Evolutionary conservation across 257 asterid genomes (phyloP).

Genomic region (Solanum acaule): DNA sequence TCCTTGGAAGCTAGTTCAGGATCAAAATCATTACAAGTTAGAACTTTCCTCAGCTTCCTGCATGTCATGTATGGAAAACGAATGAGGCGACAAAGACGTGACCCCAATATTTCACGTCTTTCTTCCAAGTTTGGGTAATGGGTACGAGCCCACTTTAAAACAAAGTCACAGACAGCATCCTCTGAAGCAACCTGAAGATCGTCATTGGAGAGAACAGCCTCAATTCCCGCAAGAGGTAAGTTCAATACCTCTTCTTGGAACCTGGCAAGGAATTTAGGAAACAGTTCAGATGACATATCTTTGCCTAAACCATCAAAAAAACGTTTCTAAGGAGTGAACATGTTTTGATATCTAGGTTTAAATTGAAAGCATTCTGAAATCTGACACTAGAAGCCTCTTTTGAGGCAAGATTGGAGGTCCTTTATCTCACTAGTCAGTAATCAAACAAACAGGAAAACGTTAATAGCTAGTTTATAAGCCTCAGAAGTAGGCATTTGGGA

Average conservation of each 20-base stretch:
- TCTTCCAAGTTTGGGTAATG: constrained; percentile 7
- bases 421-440: not conserved
- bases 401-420: not conserved
- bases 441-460: not conserved
- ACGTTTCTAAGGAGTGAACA: not conserved
- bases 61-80: constrained; percentile 12
- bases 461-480: not conserved
- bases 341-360: not conserved
- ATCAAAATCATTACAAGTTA: constrained; percentile 11
- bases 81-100: constrained; percentile 5
- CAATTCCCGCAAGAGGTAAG: constrained; percentile 9
- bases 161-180: constrained; percentile 4
- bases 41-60: constrained; percentile 9
- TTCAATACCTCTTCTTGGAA: constrained; percentile 8
- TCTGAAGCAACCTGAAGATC: constrained; percentile 12
- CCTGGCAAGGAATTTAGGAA: constrained; percentile 1
- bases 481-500: not conserved
- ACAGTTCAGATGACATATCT: not conserved
- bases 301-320: not conserved
- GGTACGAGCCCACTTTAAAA: constrained; percentile 8
- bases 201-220: constrained; percentile 10
- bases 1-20: constrained; percentile 1
- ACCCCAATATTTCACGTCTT: not conserved
- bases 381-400: not conserved
- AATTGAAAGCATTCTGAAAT: not conserved